Evolutionary conservation across 441 rosid species (phyloP), one percentile per base, ranked within the genome.

Genomic region (Biscutella auriculata): DNA sequence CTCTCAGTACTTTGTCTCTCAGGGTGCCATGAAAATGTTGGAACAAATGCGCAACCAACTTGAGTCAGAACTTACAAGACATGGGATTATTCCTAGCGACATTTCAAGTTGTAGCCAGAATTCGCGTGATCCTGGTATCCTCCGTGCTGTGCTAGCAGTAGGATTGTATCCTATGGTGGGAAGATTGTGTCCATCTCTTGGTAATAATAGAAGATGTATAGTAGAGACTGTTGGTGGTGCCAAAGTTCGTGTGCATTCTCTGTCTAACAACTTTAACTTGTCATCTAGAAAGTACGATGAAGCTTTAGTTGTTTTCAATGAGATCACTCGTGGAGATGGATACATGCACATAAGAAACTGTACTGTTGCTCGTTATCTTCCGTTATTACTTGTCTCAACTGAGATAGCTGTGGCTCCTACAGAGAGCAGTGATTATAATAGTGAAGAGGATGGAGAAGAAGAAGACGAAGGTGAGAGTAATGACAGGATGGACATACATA

Each of bases 121-220:
- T 74, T 82, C 92, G 9, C 82, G 56, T 47, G 79, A 77, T 59
- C 87, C 88, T 0, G 99, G 97, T 30, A 82, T 89, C 44, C 65
- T 94, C 57, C 86, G 79, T 55, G 85, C 95, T 8, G 91, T 94
- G 37, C 81, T 94, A 62, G 83, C 84, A 55, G 94, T 95, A 52
- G 96, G 95, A 65, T 67, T 87, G 75, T 94, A 94, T 73, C 97
- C 97, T 33, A 80, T 74, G 86, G 80, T 85, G 27, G 97, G 94
- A 65, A 80, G 82, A 67, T 66, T 85, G 66, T 76, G 75, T 26
- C 78, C 79, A 6, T 74, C 83, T 25, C 53, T 49, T 40, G 75
- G 58, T 62, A 74, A 75, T 67, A 81, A 82, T 41, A 75, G 69
- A 53, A 82, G 84, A 44, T 53, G 62, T 25, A 9, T 57, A 46